These are phyloP conservation scores for Globisporangium echinulatum DNA, from an alignment of 352 stramenopile genomes.

Conservation along the genomic window DNA sequence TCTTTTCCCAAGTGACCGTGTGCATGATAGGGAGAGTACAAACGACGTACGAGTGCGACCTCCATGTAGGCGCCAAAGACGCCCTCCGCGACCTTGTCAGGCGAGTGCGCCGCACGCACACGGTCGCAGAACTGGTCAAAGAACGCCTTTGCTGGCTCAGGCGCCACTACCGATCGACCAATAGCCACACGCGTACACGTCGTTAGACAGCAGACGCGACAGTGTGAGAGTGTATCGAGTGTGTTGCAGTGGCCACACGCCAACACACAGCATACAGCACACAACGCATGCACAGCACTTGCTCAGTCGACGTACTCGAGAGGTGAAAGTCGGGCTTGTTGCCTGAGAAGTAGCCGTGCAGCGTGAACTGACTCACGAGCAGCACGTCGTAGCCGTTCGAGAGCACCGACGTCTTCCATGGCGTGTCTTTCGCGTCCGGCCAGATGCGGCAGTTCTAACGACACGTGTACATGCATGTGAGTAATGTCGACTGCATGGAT, in stretches of 20 bases:
- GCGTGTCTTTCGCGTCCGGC: slow-evolving; percentile 44
- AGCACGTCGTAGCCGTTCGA: slow-evolving; percentile 69
- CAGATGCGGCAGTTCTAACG: slow-evolving; percentile 71
- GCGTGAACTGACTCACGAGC: slow-evolving; percentile 85
- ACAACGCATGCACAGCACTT: too few relatives aligned
- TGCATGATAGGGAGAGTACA: background rate
- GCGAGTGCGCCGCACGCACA: slow-evolving; percentile 45
- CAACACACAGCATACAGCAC: background rate
- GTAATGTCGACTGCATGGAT: too few relatives aligned
- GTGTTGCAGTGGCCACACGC: too few relatives aligned
- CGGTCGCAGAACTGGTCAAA: slow-evolving; percentile 70
- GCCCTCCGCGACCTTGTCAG: slow-evolving; percentile 70
- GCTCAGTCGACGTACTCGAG: slow-evolving; percentile 43
- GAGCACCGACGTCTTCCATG: slow-evolving; percentile 67
- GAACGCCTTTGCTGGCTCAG: slow-evolving; percentile 57
- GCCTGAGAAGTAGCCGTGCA: slow-evolving; percentile 70
- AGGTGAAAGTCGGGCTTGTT: slow-evolving; percentile 88
- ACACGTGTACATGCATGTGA: background rate
- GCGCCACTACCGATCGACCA: slow-evolving; percentile 42
- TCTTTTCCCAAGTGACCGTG: too few relatives aligned
- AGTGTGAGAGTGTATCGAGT: background rate
- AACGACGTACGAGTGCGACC: slow-evolving; percentile 57
- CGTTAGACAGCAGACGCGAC: background rate
- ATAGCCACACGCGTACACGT: background rate
- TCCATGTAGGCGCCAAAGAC: slow-evolving; percentile 85